phyloP scores from a whole-genome alignment of 2,329 filamentous ascomycete species.

The Aspergillus flavus region DNA sequence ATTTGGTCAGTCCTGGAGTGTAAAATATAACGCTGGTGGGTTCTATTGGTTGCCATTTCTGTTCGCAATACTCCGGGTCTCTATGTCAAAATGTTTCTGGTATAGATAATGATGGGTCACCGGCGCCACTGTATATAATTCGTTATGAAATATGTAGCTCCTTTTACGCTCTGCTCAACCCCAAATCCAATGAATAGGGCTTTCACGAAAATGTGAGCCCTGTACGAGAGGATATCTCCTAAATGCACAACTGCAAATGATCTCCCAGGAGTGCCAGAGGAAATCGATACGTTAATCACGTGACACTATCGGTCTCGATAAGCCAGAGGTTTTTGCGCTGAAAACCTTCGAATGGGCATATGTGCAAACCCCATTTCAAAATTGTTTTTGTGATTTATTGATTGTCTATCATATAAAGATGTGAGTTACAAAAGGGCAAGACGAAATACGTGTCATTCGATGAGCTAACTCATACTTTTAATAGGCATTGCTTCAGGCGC shows the following conservation, averaged over 20 bases:
- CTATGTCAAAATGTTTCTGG: background rate
- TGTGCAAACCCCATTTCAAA: background rate
- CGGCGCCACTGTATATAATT: background rate
- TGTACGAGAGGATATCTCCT: background rate
- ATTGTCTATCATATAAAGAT: background rate
- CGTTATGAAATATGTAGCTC: background rate
- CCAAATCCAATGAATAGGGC: background rate
- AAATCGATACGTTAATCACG: background rate
- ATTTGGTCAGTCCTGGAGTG: background rate
- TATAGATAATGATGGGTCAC: background rate
- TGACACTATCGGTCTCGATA: background rate
- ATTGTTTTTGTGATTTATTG: background rate
- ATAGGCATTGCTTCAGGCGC: conserved; percentile 62
- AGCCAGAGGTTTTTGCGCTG: background rate
- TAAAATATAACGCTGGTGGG: background rate
- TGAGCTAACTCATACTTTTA: background rate
- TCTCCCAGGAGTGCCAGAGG: background rate
- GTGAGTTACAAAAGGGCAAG: background rate
- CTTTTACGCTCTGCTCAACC: background rate
- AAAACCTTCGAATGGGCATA: background rate
- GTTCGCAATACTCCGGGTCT: background rate
- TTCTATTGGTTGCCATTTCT: background rate
- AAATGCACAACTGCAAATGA: background rate
- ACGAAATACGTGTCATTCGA: background rate
- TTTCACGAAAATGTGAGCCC: background rate